Conservation (phyloP, 441 rosid genomes). For the Pelargonium australe region DNA sequence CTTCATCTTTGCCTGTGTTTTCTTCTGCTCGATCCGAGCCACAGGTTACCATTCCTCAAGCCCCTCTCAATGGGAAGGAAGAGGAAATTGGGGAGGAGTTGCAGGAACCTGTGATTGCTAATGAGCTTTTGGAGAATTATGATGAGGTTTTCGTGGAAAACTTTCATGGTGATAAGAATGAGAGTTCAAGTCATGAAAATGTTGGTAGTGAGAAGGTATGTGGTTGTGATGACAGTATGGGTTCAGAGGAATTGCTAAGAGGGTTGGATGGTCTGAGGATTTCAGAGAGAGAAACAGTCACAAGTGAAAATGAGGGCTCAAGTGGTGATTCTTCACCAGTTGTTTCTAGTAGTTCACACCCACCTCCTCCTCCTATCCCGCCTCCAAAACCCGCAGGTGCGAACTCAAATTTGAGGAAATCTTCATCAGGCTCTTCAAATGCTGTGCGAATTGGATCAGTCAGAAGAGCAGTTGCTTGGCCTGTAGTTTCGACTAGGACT, state of each 20-base stretch:
- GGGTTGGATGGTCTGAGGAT: conserved; percentile 35
- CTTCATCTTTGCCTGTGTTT: conserved; percentile 31
- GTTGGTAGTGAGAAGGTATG: conserved; percentile 27
- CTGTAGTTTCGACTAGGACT: conserved; percentile 65
- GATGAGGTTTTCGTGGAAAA: conserved; percentile 38
- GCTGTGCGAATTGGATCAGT: conserved; percentile 49
- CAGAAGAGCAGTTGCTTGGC: conserved; percentile 68
- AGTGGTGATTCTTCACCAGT: conserved; percentile 33
- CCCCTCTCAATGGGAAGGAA: conserved; percentile 36
- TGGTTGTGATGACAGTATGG: conserved; percentile 27
- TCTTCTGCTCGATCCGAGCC: conserved; percentile 38
- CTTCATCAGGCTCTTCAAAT: conserved; percentile 42
- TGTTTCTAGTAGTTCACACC: conserved; percentile 39
- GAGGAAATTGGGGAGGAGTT: conserved; percentile 53
- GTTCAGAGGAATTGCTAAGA: conserved; percentile 26
- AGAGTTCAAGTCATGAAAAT: conserved; percentile 34
- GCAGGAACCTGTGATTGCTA: conserved; percentile 42
- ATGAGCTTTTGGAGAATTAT: conserved; percentile 39
- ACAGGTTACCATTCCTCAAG: conserved; percentile 36
- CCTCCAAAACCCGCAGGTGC: conserved; percentile 57
- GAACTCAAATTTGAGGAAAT: conserved; percentile 48
- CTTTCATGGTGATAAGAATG: conserved; percentile 26
- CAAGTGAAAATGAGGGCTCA: conserved; percentile 43
- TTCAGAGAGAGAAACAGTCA: conserved; percentile 31
- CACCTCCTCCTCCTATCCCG: conserved; percentile 83